Evolutionary conservation across 768 basidiomycete species (phyloP), one percentile per base, ranked within the genome.

Genomic region (Saitozyma sp.): DNA sequence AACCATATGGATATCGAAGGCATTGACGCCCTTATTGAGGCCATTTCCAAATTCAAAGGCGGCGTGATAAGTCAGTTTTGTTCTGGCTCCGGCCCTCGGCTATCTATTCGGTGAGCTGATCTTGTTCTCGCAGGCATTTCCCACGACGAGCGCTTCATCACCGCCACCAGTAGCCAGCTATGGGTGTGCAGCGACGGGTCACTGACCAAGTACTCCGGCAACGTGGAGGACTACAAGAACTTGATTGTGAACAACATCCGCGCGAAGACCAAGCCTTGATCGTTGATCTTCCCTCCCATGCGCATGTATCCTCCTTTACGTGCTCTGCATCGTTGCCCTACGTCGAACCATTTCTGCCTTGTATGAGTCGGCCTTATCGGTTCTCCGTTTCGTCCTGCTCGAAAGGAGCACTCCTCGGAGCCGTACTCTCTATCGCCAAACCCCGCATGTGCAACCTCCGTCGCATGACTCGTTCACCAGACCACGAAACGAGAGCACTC

Each of bases 1-100:
- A 95, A 95, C 83, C 94, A 95, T 81, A 82, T 94, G 75, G 93
- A 95, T 89, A 92, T 94, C n/a, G 75, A 91, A 87, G 95, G 95
- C 85, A 84, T 97, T 56, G 96, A 99, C 74, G 96, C 93, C 0
- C 82, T 98, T 56, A 96, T 97, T 88, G 79, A 84, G 5, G 96
- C 91, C 6, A 66, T 84, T 45, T 78, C 78, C 58, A 61, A 82
- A 10, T 94, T 89, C 90, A 92, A 91, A 68, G 92, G 92, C 9
- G 92, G 92, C 39, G 91, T 94, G 8, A 93, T 95, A 65, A 7
- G 59, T 19, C 52, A 46, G 39, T 40, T 19, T 67, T 92, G 93
- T 70, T 92, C 90, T 54, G 19, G 29, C 29, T 29, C 29, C 29
- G 29, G 29, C 29, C 29, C 29, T 29, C 29, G 29, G 29, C 29